Conservation (phyloP, 108 stramenopile species). For the Conticribra guillardii region DNA sequence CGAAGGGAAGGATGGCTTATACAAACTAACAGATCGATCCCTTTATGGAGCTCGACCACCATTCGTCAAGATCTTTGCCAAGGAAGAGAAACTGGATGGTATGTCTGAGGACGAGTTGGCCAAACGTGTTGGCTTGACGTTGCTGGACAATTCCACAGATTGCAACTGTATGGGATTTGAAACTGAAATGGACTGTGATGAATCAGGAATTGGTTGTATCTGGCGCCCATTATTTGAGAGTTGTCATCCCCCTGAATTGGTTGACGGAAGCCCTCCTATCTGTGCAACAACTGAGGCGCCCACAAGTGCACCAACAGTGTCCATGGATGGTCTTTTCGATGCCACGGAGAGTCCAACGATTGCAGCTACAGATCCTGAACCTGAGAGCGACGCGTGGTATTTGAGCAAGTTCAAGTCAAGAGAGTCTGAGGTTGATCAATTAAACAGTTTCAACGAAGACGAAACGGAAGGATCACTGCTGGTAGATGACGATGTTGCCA, state of each 20-base stretch:
- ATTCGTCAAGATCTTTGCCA: conserved; percentile 61
- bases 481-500: too few species aligned
- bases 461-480: too few species aligned
- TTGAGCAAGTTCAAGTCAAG: conserved; percentile 53
- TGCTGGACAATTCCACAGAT: conserved; percentile 50
- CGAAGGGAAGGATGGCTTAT: conserved; percentile 60
- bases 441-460: not conserved
- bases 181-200: conserved; percentile 53
- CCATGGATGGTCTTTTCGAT: conserved; percentile 34
- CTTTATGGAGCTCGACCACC: conserved; percentile 61
- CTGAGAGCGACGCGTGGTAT: conserved; percentile 48
- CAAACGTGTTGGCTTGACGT: conserved; percentile 26
- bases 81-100: conserved; percentile 65
- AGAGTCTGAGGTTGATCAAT: conserved; percentile 6
- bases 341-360: conserved; percentile 50
- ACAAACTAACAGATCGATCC: conserved; percentile 67
- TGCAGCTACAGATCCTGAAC: not conserved
- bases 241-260: conserved; percentile 62
- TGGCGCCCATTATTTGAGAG: conserved; percentile 50
- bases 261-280: conserved; percentile 62
- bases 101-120: conserved; percentile 48
- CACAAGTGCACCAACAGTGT: conserved; percentile 56
- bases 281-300: conserved; percentile 54
- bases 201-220: conserved; percentile 49
- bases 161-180: conserved; percentile 61